Evolutionary conservation across 208 protist species (phyloP).

Genomic region (Trypanosoma scelopori): DNA sequence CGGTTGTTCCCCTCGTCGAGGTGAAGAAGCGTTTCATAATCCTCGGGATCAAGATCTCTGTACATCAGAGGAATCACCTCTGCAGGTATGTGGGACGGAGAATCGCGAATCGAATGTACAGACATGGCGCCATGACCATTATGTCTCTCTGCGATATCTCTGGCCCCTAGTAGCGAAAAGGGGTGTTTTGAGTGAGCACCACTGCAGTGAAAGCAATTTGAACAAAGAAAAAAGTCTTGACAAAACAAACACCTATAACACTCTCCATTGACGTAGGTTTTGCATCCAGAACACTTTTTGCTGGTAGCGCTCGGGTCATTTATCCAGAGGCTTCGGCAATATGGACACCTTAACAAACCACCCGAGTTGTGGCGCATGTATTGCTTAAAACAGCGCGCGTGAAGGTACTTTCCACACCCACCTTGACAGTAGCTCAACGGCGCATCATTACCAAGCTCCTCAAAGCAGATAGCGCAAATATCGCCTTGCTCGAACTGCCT

Average conservation of each 20-base stretch:
- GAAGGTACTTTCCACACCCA: slow-evolving; percentile 33
- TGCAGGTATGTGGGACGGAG: neutral
- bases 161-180: slow-evolving; percentile 35
- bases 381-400: slow-evolving; percentile 28
- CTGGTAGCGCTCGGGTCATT: slow-evolving; percentile 9
- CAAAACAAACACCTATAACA: slow-evolving; percentile 60
- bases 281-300: slow-evolving; percentile 27
- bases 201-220: slow-evolving; percentile 34
- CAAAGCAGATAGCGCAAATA: slow-evolving; percentile 41
- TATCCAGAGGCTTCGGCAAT: slow-evolving; percentile 30
- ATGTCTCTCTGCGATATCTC: slow-evolving; percentile 16
- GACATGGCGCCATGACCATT: neutral
- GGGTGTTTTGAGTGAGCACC: slow-evolving; percentile 46
- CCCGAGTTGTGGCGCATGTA: slow-evolving; percentile 28
- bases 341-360: slow-evolving; percentile 27
- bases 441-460: slow-evolving; percentile 24
- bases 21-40: slow-evolving; percentile 67
- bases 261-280: slow-evolving; percentile 27
- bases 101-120: neutral
- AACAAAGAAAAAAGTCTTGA: slow-evolving; percentile 41
- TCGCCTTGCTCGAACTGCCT: slow-evolving; percentile 28
- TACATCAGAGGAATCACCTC: slow-evolving; percentile 49
- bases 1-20: slow-evolving; percentile 43
- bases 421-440: slow-evolving; percentile 32
- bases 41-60: slow-evolving; percentile 76